phyloP scores from a whole-genome alignment of 2,329 filamentous ascomycete species.

The Cladosporium colombiae region DNA sequence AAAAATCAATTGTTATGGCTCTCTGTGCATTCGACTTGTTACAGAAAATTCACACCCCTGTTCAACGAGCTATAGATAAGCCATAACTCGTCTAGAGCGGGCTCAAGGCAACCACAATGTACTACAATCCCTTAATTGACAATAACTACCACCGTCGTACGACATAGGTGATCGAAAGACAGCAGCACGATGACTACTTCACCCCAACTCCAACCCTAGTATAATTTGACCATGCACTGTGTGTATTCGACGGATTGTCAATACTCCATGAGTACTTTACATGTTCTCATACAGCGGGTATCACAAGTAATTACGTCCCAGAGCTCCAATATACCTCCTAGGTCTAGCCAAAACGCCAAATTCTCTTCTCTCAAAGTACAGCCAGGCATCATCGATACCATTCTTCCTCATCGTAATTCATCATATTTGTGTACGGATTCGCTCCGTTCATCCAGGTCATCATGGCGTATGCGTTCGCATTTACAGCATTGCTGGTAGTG shows the following conservation, averaged over 20 bases:
- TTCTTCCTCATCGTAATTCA: conserved; percentile 43
- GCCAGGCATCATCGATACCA: conserved; percentile 42
- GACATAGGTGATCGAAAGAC: background rate
- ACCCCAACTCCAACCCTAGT: background rate
- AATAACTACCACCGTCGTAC: background rate
- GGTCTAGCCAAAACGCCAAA: background rate
- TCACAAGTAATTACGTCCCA: background rate
- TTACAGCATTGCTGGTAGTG: background rate
- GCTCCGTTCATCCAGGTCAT: conserved; percentile 32
- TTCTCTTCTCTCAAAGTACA: background rate
- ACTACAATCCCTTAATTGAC: background rate
- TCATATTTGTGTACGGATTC: conserved; percentile 33
- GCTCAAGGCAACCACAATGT: background rate
- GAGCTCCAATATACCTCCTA: background rate
- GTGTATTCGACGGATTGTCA: background rate
- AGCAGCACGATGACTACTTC: background rate
- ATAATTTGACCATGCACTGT: too few relatives aligned
- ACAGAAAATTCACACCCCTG: background rate
- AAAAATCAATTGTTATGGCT: background rate
- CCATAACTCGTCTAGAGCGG: background rate
- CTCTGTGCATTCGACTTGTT: background rate
- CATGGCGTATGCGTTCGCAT: conserved; percentile 22
- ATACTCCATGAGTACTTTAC: background rate
- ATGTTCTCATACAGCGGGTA: background rate
- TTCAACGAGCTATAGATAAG: background rate